Percentiles rank a stretch among this genome's conserved stretches.
Evolutionary conservation across 2,329 filamentous ascomycete species (phyloP).

Genomic region (Neurospora crassa): DNA sequence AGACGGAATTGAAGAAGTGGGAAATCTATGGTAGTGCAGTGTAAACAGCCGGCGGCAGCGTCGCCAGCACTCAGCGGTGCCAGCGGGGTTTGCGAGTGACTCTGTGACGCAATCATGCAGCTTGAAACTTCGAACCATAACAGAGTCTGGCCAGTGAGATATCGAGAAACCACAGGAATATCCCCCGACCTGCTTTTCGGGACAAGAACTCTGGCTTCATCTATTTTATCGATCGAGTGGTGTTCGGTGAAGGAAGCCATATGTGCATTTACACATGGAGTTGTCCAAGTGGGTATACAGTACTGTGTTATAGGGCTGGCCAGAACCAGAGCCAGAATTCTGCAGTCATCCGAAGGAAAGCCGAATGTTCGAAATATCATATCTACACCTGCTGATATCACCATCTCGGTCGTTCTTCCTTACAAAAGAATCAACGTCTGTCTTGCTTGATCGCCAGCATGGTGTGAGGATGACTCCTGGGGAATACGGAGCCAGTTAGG

Average conservation of each 20-base stretch:
- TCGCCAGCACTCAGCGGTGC: background rate
- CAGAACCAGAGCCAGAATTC: background rate
- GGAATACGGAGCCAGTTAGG: background rate
- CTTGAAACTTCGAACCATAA: background rate
- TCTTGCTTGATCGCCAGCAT: background rate
- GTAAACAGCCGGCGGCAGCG: background rate
- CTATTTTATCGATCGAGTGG: background rate
- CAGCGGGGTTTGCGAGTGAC: background rate
- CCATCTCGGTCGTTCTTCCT: background rate
- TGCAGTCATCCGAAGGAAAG: background rate
- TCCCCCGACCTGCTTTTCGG: background rate
- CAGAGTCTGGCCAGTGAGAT: background rate
- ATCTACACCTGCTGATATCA: background rate
- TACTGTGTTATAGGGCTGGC: background rate
- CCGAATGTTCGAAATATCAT: background rate
- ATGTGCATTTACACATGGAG: background rate
- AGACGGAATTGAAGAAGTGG: background rate
- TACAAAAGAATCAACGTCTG: background rate
- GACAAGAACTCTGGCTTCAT: background rate
- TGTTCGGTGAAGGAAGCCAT: background rate
- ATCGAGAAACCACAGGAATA: background rate
- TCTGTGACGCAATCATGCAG: background rate
- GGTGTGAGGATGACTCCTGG: background rate
- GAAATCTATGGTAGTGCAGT: background rate
- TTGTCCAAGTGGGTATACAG: background rate